Base-by-base conservation (phyloP, 2,329 filamentous ascomycete species). In the Fusarium nurragi region DNA sequence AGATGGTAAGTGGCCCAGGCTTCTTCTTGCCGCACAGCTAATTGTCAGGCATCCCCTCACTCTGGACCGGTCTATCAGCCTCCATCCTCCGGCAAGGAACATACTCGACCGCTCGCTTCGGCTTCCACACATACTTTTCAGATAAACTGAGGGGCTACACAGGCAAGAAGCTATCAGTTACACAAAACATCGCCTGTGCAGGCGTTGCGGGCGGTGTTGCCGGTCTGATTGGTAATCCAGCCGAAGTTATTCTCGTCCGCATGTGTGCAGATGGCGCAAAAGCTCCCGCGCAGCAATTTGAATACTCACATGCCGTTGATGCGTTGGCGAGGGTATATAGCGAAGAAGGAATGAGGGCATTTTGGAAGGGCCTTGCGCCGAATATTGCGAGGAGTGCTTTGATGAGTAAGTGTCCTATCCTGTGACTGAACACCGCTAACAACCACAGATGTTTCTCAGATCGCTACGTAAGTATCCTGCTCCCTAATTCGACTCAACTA, bases 201-300 rank as follows among this genome's bases (percentile, higher is more conserved):
- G 78, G 77, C 6, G 34, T 77, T 2, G 77, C 79, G 0, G 79
- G 79, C 13, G 78, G 79, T 9, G 68, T 80, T 18, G 79, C 79
- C 1, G 79, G 79, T 16, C 36, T 81, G n/a, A 69, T 81, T 4
- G 79, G 79, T n/a, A 81, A 81, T 22, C 80, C 79, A 5, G 77
- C 80, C 12, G 80, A 81, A 60, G 76, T 80, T 0, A 73, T 81
- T 1, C 74, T 81, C 6, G 79, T 81, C 0, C 72, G 80, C 8
- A 81, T 81, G 80, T 81, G 79, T 56, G 77, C 79, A 14, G 80
- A 81, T 65, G 80, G 79, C 1, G 80, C 80, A 0, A 80, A 77
- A 59, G 54, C 72, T 2, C 63, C 68, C 0, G 61, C 64, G 1
- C 71, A 81, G 46, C 73, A 76, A n/a, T 79, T 79, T 43, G 60